Conservation (phyloP, 352 stramenopile species). For the Globisporangium nunn region DNA sequence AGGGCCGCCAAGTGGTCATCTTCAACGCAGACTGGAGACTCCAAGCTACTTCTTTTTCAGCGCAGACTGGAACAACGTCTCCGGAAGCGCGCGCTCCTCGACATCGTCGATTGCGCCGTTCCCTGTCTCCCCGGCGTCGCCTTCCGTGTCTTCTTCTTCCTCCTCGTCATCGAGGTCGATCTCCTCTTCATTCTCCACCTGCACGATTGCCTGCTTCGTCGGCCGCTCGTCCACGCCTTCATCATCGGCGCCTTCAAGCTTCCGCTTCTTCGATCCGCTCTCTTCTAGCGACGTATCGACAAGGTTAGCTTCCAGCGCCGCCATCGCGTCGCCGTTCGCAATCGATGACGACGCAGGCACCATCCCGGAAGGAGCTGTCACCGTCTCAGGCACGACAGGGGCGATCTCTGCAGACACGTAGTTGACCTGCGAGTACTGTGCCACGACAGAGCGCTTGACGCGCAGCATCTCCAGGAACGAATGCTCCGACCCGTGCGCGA, state of each 20-base stretch:
- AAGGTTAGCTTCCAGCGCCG: constrained; percentile 77
- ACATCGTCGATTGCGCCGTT: constrained; percentile 17
- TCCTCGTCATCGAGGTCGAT: constrained; percentile 91
- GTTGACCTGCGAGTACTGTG: constrained; percentile 94
- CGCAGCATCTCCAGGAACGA: constrained; percentile 99
- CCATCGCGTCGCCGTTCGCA: constrained; percentile 76
- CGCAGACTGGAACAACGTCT: constrained; percentile 32
- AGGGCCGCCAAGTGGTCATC: neutral
- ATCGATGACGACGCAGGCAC: constrained; percentile 38
- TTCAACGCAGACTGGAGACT: neutral
- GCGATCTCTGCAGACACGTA: constrained; percentile 93
- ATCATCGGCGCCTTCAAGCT: constrained; percentile 41
- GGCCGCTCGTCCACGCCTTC: constrained; percentile 65
- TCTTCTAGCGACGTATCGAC: constrained; percentile 39
- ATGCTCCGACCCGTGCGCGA: constrained; percentile 95
- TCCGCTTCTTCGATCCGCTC: constrained; percentile 47
- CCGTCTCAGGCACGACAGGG: constrained; percentile 17
- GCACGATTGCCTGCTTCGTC: constrained; percentile 67
- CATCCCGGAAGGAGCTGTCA: constrained; percentile 36
- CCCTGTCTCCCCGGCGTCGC: neutral
- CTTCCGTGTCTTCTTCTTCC: constrained; percentile 25
- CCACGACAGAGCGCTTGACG: constrained; percentile 95
- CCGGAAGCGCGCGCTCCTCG: constrained; percentile 50
- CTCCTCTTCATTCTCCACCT: constrained; percentile 84
- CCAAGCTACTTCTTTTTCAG: constrained; percentile 1